These are phyloP conservation scores for Aspergillus pseudonomiae DNA, from an alignment of 2,329 filamentous ascomycete genomes.

Conservation along the genomic window DNA sequence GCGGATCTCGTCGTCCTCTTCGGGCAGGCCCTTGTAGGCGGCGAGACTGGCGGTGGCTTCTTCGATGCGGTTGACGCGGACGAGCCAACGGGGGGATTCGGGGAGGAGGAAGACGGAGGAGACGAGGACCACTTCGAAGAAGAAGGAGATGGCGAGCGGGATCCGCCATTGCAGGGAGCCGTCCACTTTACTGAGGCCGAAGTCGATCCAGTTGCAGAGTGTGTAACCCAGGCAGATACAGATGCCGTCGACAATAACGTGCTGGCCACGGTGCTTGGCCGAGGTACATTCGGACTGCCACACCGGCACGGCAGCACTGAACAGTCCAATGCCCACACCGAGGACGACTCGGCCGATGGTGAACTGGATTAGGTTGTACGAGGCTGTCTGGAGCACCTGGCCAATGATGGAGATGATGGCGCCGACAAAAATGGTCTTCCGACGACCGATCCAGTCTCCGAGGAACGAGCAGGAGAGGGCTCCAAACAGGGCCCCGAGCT, in stretches of 20 bases:
- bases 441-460: slow-evolving; percentile 53
- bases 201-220: slow-evolving; percentile 49
- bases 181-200: slow-evolving; percentile 51
- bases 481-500: slow-evolving; percentile 26
- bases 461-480: slow-evolving; percentile 26
- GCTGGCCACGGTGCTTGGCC: slow-evolving; percentile 50
- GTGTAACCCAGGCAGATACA: slow-evolving; percentile 41
- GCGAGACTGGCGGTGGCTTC: slow-evolving; percentile 21
- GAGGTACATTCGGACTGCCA: slow-evolving; percentile 55
- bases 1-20: slow-evolving; percentile 14
- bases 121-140: slow-evolving; percentile 55
- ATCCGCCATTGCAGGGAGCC: slow-evolving; percentile 53
- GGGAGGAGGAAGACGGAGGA: slow-evolving; percentile 51
- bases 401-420: slow-evolving; percentile 31
- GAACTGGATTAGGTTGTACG: slow-evolving; percentile 49
- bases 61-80: slow-evolving; percentile 21
- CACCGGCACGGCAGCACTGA: slow-evolving; percentile 52
- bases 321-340: slow-evolving; percentile 53
- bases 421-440: slow-evolving; percentile 51
- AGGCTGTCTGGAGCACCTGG: slow-evolving; percentile 45
- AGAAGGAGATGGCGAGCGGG: slow-evolving; percentile 58
- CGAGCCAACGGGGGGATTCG: slow-evolving; percentile 47
- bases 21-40: slow-evolving; percentile 17
- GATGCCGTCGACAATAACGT: slow-evolving; percentile 53
- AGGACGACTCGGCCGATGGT: slow-evolving; percentile 53